Percentiles rank a stretch among this genome's conserved stretches.
Conservation (phyloP, 2,329 filamentous ascomycete genomes). For the Seiridium unicorne region DNA sequence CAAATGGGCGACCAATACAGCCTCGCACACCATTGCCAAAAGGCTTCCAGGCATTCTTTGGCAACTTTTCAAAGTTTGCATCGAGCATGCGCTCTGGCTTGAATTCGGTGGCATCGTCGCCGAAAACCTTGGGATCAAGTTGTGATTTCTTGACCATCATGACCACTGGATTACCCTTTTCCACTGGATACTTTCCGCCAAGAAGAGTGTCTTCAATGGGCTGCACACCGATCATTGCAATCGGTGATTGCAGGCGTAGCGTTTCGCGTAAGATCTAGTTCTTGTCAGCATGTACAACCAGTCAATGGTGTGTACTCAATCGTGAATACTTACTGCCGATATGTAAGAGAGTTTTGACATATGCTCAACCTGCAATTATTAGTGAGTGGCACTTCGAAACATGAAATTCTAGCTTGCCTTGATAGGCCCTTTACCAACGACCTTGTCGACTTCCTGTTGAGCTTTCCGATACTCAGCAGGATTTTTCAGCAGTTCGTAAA, state of each 20-base stretch:
- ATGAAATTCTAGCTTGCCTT: conserved; percentile 17
- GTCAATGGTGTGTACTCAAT: conserved; percentile 44
- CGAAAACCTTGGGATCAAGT: conserved; percentile 62
- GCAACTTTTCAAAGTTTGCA: conserved; percentile 64
- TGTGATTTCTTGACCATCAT: conserved; percentile 55
- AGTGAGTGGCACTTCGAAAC: no score
- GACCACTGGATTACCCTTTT: conserved; percentile 47
- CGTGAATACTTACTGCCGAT: conserved; percentile 45
- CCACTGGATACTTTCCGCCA: conserved; percentile 60
- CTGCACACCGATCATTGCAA: conserved; percentile 54
- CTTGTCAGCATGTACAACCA: neutral
- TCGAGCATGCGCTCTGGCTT: conserved; percentile 71
- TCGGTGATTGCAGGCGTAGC: conserved; percentile 60
- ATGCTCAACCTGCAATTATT: conserved; percentile 45
- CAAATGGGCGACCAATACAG: conserved; percentile 73
- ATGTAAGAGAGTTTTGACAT: conserved; percentile 65
- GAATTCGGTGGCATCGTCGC: conserved; percentile 64
- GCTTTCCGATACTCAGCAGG: conserved; percentile 59
- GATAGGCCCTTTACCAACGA: conserved; percentile 59
- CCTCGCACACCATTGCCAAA: conserved; percentile 71
- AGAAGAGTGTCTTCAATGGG: conserved; percentile 54
- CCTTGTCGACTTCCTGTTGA: conserved; percentile 65
- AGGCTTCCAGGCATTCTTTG: conserved; percentile 65
- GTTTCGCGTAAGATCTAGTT: conserved; percentile 55
- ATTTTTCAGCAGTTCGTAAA: conserved; percentile 64